phyloP scores from a whole-genome alignment of 306 rosid species.

The Inga laurina region DNA sequence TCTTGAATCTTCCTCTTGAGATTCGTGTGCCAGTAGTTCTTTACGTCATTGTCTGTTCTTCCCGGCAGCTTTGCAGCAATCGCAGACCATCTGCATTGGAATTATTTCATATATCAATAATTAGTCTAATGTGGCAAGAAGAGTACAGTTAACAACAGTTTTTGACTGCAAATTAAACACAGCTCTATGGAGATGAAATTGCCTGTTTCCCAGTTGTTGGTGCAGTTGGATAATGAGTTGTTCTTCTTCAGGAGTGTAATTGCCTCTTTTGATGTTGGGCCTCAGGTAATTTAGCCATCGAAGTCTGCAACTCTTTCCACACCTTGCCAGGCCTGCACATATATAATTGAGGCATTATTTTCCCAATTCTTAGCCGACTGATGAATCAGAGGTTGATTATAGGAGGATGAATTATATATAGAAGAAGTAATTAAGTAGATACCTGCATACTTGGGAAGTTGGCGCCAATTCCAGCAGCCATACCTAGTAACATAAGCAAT shows the following conservation, averaged over 20 bases:
- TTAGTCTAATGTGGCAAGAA: neutral
- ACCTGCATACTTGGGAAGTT: constrained; percentile 78
- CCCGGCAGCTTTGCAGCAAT: constrained; percentile 35
- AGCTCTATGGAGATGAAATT: neutral
- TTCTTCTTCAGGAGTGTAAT: constrained; percentile 40
- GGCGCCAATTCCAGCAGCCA: constrained; percentile 84
- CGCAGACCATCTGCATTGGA: constrained; percentile 35
- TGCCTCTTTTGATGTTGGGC: constrained; percentile 37
- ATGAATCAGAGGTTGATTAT: neutral
- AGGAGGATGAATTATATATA: neutral
- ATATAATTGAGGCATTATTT: neutral
- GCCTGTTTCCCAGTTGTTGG: constrained; percentile 37
- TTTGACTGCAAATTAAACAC: neutral
- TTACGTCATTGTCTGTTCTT: constrained; percentile 43
- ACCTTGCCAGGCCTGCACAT: constrained; percentile 31
- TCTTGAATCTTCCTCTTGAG: constrained; percentile 25
- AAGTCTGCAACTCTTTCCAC: constrained; percentile 36
- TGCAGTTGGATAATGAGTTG: constrained; percentile 33
- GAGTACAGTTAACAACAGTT: neutral
- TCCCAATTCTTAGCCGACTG: neutral
- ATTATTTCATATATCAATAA: neutral
- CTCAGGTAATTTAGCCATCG: constrained; percentile 42
- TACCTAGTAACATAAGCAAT: constrained; percentile 63
- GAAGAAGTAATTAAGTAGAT: neutral
- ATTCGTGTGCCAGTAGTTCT: constrained; percentile 39